Evolutionary conservation across 2,329 filamentous ascomycete genomes (phyloP).

Genomic region (Fusarium piperis): DNA sequence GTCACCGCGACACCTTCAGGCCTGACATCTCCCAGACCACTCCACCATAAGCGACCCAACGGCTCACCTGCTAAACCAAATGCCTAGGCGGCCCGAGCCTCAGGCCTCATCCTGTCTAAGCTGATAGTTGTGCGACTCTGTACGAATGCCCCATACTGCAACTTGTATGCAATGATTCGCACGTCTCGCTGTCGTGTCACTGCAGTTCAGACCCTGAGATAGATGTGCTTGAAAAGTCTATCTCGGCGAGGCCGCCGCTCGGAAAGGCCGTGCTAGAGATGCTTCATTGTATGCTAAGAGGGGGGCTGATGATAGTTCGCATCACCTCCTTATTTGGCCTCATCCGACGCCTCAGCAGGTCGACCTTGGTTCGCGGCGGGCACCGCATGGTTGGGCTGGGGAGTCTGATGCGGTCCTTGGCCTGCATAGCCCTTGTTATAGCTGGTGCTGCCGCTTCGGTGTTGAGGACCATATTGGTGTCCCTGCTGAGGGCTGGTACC

Average conservation of each 20-base stretch:
- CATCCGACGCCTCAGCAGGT: conserved; percentile 53
- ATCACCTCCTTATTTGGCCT: conserved; percentile 53
- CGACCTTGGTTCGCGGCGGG: conserved; percentile 47
- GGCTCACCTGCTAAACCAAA: conserved; percentile 32
- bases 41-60: conserved; percentile 28
- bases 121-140: conserved; percentile 29
- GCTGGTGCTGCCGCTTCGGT: conserved; percentile 65
- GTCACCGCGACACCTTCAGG: conserved; percentile 9
- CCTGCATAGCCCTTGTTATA: conserved; percentile 62
- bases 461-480: conserved; percentile 69
- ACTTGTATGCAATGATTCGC: conserved; percentile 34
- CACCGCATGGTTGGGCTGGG: conserved; percentile 48
- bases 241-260: conserved; percentile 34
- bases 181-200: conserved; percentile 28
- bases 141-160: conserved; percentile 37
- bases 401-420: conserved; percentile 55
- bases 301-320: conserved; percentile 18
- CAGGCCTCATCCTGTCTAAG: conserved; percentile 34
- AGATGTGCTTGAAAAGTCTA: conserved; percentile 37
- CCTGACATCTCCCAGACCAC: conserved; percentile 18
- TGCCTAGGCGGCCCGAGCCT: conserved; percentile 18
- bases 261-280: conserved; percentile 37
- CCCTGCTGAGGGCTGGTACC: conserved; percentile 72
- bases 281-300: conserved; percentile 31
- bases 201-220: conserved; percentile 34